Base-by-base conservation (phyloP, 2,329 filamentous ascomycete species). In the Calonectria henricotiae region DNA sequence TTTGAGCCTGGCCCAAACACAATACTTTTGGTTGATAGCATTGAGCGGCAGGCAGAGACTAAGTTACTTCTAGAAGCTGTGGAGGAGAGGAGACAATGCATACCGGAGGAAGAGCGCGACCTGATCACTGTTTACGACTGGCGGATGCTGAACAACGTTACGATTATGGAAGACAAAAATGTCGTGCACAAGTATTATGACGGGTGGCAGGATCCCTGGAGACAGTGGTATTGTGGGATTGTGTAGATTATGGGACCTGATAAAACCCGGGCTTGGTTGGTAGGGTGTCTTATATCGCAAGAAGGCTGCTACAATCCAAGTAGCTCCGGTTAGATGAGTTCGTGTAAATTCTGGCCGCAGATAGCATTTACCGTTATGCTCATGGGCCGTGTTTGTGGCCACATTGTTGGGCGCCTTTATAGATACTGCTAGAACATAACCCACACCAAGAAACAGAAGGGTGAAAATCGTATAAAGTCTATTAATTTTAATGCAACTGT, bases 101-200 rank as follows among this genome's bases (percentile, higher is more conserved):
- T 74, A 11, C 75, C 75, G 3, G 73, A 76, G 2, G 79, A 80
- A 5, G 72, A 74, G 32, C 76, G 81, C 6, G 80, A 81, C 11
- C 84, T 81, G 79, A 81, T 86, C 2, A 79, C 80, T 6, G 80
- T 87, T 1, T 86, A 85, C 64, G 85, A 88, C 72, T 88, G 86
- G 85, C 80, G 84, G 5, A 75, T 87, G 5, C 68, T 88, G 55
- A 79, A 82, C 37, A 80, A 83, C 23, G 74, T 88, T 11, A 79
- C 79, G 2, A 82, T 82, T 39, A 68, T 80, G 49, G 86, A 88
- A 65, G 79, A 80, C 49, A 77, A 74, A 2, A 68, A 49, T 5
- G 66, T 81, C 5, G 75, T 73, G 32, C 73, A 73, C 20, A 81
- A 81, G 55, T 79, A 81, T 43, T 83, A 79, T 68, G 76, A 79